Conservation (phyloP, 768 basidiomycete genomes). For the Mycena vulgaris region DNA sequence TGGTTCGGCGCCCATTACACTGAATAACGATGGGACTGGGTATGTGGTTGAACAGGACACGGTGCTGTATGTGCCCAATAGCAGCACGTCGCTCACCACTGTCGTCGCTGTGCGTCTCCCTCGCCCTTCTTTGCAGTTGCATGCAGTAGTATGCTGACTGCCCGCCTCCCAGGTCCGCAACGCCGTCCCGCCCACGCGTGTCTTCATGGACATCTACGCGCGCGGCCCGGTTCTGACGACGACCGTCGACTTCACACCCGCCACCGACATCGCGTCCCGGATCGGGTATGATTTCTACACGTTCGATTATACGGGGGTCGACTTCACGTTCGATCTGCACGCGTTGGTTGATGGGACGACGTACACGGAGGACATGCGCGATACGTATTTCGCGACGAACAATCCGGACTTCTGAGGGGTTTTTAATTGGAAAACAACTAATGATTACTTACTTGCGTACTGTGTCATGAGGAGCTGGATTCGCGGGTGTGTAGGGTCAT, state of each 20-base stretch:
- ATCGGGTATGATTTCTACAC: constrained; percentile 51
- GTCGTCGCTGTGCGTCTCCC: constrained; percentile 46
- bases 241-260: constrained; percentile 46
- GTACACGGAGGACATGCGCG: constrained; percentile 50
- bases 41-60: constrained; percentile 59
- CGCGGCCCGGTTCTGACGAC: constrained; percentile 45
- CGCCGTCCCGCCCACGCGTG: constrained; percentile 45
- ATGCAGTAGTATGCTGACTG: constrained; percentile 7
- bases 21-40: constrained; percentile 60
- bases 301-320: constrained; percentile 46
- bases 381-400: constrained; percentile 47
- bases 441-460: constrained; percentile 15
- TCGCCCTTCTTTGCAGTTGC: constrained; percentile 1
- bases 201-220: constrained; percentile 45
- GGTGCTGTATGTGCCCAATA: constrained; percentile 58
- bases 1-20: constrained; percentile 53
- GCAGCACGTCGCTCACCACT: constrained; percentile 50
- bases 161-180: constrained; percentile 42
- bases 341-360: constrained; percentile 44
- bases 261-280: constrained; percentile 41
- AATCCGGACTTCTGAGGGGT: constrained; percentile 30
- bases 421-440: constrained; percentile 20
- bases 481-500: constrained; percentile 7
- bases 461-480: constrained; percentile 15
- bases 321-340: constrained; percentile 50